Evolutionary conservation across 352 stramenopile genomes (phyloP), one percentile per base, ranked within the genome.

Genomic region (Plasmopara halstedii): DNA sequence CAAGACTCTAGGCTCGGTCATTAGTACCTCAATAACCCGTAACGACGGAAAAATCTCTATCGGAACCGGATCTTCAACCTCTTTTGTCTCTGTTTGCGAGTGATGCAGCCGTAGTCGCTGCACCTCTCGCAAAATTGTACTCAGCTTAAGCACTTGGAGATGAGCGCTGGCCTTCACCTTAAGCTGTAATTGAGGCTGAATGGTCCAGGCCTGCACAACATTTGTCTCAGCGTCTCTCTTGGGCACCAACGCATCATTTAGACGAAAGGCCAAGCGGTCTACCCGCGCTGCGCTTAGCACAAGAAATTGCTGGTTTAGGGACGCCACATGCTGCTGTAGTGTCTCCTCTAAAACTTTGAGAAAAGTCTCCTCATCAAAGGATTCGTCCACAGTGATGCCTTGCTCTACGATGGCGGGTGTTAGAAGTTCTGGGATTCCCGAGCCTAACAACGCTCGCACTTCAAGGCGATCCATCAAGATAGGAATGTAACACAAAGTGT

Each of bases 141-240:
- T 91, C 35, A 94, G 67, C 42, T 94, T 94, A 51, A 94, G 76
- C 51, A 94, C 77, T 49, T 86, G 75, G 29, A 94, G 68, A 50
- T 94, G 80, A 29, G 71, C 76, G 49, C 67, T 81, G 47, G 82
- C 65, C 55, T 89, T 88, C 49, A 80, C 62, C 44, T 77, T 80
- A 19, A 70, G 50, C 27, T 66, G 61, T 14, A 66, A 34, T 50
- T 84, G 74, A 20, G 72, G 73, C 53, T 88, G 76, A 47, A 91
- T 87, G 4, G 75, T 88, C 75, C 74, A 88, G 1, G 75, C 73
- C 50, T 89, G 65, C 11, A 89, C 63, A 7, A 88, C 38, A 13
- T 55, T 45, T 21, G 76, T 89, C 32, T 88, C 71, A 7, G 45
- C 46, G 37, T 88, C 80, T 3, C 69, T 70, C 46, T 83, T 86